Percentiles rank a stretch among this genome's conserved stretches.
phyloP scores from a whole-genome alignment of 495 filamentous ascomycete species.

The Sporormia fimetaria region DNA sequence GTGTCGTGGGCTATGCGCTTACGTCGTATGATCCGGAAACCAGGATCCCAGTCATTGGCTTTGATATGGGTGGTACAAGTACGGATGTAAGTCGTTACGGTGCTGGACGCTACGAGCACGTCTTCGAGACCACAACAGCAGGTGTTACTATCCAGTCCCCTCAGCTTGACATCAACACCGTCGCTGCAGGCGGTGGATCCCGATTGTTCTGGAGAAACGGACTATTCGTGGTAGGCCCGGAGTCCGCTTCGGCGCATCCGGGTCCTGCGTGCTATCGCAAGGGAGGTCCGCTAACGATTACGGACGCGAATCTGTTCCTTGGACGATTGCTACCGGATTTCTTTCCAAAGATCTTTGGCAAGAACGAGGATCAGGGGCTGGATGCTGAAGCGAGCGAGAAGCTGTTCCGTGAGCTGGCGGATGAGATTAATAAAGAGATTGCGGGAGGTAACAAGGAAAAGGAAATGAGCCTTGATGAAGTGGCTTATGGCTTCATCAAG shows the following conservation, averaged over 20 bases:
- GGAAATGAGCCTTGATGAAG: slow-evolving; percentile 72
- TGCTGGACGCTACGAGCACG: slow-evolving; percentile 81
- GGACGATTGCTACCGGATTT: slow-evolving; percentile 84
- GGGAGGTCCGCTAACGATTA: slow-evolving; percentile 84
- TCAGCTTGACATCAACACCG: slow-evolving; percentile 95
- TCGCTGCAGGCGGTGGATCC: slow-evolving; percentile 87
- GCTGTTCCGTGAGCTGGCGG: slow-evolving; percentile 65
- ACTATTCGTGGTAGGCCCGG: slow-evolving; percentile 90
- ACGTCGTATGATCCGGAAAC: slow-evolving; percentile 83
- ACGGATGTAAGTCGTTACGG: slow-evolving; percentile 93
- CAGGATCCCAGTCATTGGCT: slow-evolving; percentile 84
- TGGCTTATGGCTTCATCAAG: slow-evolving; percentile 80
- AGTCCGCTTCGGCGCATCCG: slow-evolving; percentile 86
- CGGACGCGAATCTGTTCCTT: slow-evolving; percentile 85
- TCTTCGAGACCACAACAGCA: slow-evolving; percentile 93
- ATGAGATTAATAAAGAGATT: slow-evolving; percentile 61
- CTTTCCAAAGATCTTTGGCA: slow-evolving; percentile 95
- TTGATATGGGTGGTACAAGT: slow-evolving; percentile 93
- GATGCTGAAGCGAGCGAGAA: slow-evolving; percentile 67
- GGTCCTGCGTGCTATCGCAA: slow-evolving; percentile 93
- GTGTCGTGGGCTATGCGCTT: slow-evolving; percentile 78
- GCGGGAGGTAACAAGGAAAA: slow-evolving; percentile 43
- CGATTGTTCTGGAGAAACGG: slow-evolving; percentile 84
- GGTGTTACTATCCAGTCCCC: slow-evolving; percentile 92
- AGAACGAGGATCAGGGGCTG: slow-evolving; percentile 76